Evolutionary conservation across 2,329 filamentous ascomycete genomes (phyloP), one percentile per base, ranked within the genome.

Genomic region (Nothopassalora personata): DNA sequence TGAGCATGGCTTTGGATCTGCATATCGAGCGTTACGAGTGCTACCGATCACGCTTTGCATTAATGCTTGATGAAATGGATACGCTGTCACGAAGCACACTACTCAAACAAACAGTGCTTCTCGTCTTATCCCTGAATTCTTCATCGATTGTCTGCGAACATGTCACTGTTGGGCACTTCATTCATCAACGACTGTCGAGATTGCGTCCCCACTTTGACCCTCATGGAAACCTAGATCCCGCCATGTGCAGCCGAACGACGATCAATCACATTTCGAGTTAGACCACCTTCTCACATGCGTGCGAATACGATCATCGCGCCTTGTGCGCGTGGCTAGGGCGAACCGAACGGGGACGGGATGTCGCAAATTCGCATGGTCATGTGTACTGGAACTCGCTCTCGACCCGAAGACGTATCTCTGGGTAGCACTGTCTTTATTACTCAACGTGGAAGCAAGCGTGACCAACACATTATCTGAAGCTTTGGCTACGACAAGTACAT

Each of bases 371-470:
- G 80, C 79, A 60, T 70, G 74, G 66, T 62, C 67, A 5, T 79
- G 81, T 36, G 71, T 80, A 4, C 30, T 68, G 10, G 79, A 81
- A 66, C 70, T 73, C 1, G 66, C 68, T 1, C 58, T 77, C 1
- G 79, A 80, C 46, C 74, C 73, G 9, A 81, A 81, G 63, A 79
- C 77, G 15, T 81, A 83, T 67, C 76, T 88, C 4, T 88, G 84
- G 76, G 75, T 87, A 52, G 79, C 70, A 28, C 83, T 88, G 75
- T 76, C 82, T 0, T 69, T 89, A 34, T 77, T 85, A 19, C 79
- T 87, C 54, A 88, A 88, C 67, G 80, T 86, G n/a, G 84, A 83
- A 0, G 83, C 85, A 1, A n/a, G n/a, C n/a, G 84, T 88, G 1
- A 83, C 81, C 23, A 87, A 84, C 68, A 85, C 81, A 86, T 88